A percentile compares a stretch with the other conserved stretches of the same genome.
Conservation (phyloP, 1,284 basidiomycete genomes). For the Trichosporon faecale region DNA sequence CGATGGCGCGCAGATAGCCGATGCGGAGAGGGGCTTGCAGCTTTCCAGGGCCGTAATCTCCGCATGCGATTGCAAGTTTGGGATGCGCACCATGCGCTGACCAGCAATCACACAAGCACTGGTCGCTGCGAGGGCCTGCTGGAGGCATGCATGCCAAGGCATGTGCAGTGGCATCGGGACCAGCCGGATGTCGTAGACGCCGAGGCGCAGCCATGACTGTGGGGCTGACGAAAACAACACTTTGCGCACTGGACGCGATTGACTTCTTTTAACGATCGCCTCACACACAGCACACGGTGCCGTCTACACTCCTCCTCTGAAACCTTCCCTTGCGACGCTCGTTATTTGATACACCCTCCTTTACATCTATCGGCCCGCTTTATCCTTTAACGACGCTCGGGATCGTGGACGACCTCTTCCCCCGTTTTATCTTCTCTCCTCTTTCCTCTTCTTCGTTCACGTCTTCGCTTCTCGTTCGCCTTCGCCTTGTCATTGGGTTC, state of each 20-base stretch:
- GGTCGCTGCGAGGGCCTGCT: background rate
- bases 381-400: background rate
- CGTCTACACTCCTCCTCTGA: background rate
- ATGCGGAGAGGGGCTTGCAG: background rate
- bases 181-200: background rate
- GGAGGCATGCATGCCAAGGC: background rate
- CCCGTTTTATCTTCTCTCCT: background rate
- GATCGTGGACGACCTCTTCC: background rate
- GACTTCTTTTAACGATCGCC: constrained; percentile 2
- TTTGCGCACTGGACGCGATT: background rate
- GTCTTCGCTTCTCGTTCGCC: background rate
- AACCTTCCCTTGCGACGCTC: background rate
- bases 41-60: background rate
- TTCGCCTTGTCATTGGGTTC: constrained; percentile 1
- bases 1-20: background rate
- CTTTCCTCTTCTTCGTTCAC: background rate
- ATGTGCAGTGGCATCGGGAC: background rate
- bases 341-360: constrained; percentile 11
- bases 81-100: background rate
- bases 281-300: background rate
- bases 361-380: background rate
- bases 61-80: background rate
- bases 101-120: constrained; percentile 6
- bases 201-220: background rate
- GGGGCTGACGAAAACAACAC: background rate